Base-by-base conservation (phyloP, 257 asterid genomes). In the Paraleonurus japonicus region DNA sequence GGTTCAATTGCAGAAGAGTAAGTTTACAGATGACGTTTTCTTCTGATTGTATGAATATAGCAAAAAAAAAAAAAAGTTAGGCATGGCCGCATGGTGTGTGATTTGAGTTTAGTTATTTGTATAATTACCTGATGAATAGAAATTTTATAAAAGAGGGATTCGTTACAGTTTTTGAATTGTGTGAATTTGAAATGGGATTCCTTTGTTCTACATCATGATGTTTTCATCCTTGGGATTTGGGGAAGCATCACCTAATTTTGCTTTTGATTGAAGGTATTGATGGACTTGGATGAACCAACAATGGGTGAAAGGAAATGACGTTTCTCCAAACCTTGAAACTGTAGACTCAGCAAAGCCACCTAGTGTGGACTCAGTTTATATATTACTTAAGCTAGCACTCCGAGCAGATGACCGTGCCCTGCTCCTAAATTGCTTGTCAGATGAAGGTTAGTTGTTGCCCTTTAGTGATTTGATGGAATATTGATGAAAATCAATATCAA, bases 381-480 rank as follows among this genome's bases (percentile, higher is more conserved):
- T 94, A 61, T 77, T 94, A 72, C 89, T 94, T 63, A 91, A 88
- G 86, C 98, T 91, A 84, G 95, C 97, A 41, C 86, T 94, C 24
- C 88, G 77, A 47, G 97, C 96, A 1, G 96, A 88, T 79, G 99
- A 94, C 80, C 88, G 85, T 58, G 80, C 95, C 37, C 96, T 88
- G 75, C 83, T 91, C 60, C 72, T 86, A 37, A 96, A 91, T 78
- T 94, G 99, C 85, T 82, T 94, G 71, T 83, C 23, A 32, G 39
- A 32, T 32, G 39, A 94, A 94, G 98, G 99, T 94, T 60, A 61
- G n/a, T 55, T n/a, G 57, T 64, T 51, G 23, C 69, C 37, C 28
- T 13, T 47, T 28, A 8, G 26, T 65, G 30, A 51, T 43, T 35
- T 55, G n/a, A n/a, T n/a, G n/a, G n/a, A n/a, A n/a, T n/a, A n/a